Evolutionary conservation across 225 moss, liverwort and hornwort species (phyloP).

Genomic region (Pleurozium schreberi): DNA sequence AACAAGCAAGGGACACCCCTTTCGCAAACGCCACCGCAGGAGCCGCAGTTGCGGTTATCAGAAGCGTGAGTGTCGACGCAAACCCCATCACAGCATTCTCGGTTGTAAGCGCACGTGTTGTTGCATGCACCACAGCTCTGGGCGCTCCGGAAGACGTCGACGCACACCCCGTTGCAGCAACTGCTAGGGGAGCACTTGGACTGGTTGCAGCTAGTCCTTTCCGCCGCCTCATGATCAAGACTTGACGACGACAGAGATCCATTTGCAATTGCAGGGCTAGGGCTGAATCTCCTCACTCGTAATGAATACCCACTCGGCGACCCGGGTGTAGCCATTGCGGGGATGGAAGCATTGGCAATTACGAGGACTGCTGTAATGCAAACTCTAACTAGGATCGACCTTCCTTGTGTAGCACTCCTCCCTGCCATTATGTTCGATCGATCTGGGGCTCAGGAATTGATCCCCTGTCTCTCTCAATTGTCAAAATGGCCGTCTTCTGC

Average conservation of each 20-base stretch:
- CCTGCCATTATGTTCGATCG: background rate
- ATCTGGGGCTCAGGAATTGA: background rate
- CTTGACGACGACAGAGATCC: background rate
- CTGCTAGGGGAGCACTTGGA: background rate
- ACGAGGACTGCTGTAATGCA: background rate
- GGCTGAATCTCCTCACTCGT: background rate
- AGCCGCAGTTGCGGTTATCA: background rate
- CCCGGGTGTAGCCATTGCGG: background rate
- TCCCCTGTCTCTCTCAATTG: background rate
- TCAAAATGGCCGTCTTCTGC: background rate
- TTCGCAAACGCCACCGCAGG: background rate
- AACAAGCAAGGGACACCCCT: background rate
- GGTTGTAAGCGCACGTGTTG: background rate
- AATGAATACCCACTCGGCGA: background rate
- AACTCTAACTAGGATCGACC: background rate
- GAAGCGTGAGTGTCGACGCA: background rate
- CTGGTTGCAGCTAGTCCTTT: background rate
- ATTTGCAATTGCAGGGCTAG: background rate
- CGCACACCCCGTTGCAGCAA: background rate
- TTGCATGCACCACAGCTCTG: background rate
- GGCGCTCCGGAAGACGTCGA: background rate
- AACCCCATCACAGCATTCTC: constrained; percentile 1
- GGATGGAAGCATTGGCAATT: background rate
- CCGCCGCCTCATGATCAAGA: background rate
- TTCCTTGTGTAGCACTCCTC: background rate